Evolutionary conservation across 1,284 basidiomycete genomes (phyloP).

Genomic region (Pterula multifida): DNA sequence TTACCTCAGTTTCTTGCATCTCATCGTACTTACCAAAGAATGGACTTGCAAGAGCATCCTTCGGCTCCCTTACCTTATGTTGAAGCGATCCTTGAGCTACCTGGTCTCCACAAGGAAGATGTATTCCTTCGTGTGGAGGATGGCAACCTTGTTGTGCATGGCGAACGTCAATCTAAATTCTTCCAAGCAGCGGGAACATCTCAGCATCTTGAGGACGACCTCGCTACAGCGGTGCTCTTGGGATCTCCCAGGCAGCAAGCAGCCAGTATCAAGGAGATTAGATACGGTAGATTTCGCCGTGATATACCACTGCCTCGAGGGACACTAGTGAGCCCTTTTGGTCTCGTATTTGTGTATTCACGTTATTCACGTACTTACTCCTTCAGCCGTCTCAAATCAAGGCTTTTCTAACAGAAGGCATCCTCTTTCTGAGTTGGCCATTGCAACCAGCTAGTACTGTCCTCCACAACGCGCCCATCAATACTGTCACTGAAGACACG

Average conservation of each 20-base stretch:
- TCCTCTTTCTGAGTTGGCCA: background rate
- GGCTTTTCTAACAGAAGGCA: background rate
- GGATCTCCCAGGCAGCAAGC: background rate
- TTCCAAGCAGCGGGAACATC: background rate
- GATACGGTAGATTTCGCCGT: background rate
- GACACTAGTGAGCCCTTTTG: background rate
- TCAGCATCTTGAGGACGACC: background rate
- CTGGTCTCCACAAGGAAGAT: background rate
- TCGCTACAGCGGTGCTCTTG: background rate
- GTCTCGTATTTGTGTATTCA: background rate
- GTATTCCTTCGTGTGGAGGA: background rate
- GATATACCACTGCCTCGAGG: background rate
- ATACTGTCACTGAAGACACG: too few relatives aligned
- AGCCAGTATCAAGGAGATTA: background rate
- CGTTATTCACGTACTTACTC: background rate
- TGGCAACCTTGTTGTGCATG: background rate
- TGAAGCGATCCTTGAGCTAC: background rate
- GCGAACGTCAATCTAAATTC: background rate
- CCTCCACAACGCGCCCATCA: too few relatives aligned
- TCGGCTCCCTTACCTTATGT: background rate
- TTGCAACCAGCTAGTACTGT: too few relatives aligned
- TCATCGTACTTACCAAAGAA: background rate
- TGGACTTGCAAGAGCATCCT: background rate
- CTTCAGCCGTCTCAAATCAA: background rate
- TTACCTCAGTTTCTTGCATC: background rate